A percentile compares a stretch with the other conserved stretches of the same genome.
These are phyloP conservation scores for Amanita exitialis DNA, from an alignment of 768 basidiomycete genomes.

Conservation along the genomic window DNA sequence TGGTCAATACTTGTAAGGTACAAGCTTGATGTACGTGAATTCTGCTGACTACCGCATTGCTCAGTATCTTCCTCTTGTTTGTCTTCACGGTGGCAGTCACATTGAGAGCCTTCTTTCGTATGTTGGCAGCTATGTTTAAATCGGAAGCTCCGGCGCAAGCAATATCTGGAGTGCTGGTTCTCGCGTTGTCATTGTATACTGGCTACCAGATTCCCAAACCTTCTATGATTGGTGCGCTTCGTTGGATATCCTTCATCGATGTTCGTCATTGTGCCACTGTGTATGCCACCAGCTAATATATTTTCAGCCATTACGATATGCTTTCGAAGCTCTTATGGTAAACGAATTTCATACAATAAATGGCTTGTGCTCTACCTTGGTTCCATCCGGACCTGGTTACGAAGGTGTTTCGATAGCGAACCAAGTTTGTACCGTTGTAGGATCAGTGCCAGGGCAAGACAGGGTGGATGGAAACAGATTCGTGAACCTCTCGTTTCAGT, in stretches of 20 bases:
- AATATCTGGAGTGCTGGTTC: slow-evolving; percentile 33
- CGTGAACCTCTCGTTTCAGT: slow-evolving; percentile 38
- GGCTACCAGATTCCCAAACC: slow-evolving; percentile 42
- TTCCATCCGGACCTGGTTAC: slow-evolving; percentile 57
- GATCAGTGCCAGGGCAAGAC: slow-evolving; percentile 50
- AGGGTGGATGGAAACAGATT: slow-evolving; percentile 52
- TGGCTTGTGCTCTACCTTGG: slow-evolving; percentile 48
- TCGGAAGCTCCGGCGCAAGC: slow-evolving; percentile 55
- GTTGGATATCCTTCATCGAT: slow-evolving; percentile 59
- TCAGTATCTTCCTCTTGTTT: slow-evolving; percentile 50
- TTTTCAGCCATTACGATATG: slow-evolving; percentile 14
- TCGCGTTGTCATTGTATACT: slow-evolving; percentile 21
- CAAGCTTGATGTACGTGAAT: neutral
- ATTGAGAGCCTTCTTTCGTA: slow-evolving; percentile 73
- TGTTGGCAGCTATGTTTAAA: slow-evolving; percentile 48
- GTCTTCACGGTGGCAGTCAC: slow-evolving; percentile 46
- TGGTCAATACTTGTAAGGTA: slow-evolving; percentile 56
- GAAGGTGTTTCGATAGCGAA: slow-evolving; percentile 43
- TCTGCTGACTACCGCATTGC: slow-evolving; percentile 1
- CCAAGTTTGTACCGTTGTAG: slow-evolving; percentile 70
- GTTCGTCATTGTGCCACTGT: slow-evolving; percentile 18
- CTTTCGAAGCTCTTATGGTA: slow-evolving; percentile 64
- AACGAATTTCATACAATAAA: slow-evolving; percentile 76
- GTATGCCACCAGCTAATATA: neutral
- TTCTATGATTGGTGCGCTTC: slow-evolving; percentile 58